phyloP scores from a whole-genome alignment of 306 rosid species.

The Prunus kanzakura region DNA sequence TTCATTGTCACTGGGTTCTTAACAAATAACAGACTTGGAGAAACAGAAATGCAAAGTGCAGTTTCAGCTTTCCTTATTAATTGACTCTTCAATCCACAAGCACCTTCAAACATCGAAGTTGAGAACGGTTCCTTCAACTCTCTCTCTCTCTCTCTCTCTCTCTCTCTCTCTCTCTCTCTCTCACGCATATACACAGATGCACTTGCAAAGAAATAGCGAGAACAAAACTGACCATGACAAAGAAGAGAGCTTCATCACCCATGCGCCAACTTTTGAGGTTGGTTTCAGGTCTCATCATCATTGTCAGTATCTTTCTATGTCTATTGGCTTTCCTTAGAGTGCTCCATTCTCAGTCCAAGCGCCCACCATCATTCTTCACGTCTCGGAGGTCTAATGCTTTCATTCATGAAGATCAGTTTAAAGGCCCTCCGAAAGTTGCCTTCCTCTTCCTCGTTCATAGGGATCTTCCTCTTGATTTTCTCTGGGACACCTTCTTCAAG shows the following conservation, averaged over 20 bases:
- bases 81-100: background rate
- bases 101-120: background rate
- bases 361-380: conserved; percentile 5
- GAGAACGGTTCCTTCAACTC: background rate
- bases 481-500: conserved; percentile 27
- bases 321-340: conserved; percentile 19
- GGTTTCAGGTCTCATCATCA: conserved; percentile 2
- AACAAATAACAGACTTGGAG: conserved; percentile 6
- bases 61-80: background rate
- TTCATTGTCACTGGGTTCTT: background rate
- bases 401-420: background rate
- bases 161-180: background rate
- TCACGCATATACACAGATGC: background rate
- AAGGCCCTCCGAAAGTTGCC: conserved; percentile 27
- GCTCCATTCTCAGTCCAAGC: conserved; percentile 19
- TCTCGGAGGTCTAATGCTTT: background rate
- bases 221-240: conserved; percentile 13
- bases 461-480: conserved; percentile 29
- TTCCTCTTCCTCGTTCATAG: conserved; percentile 11
- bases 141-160: background rate
- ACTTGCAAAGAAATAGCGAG: background rate
- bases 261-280: background rate
- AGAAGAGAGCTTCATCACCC: conserved; percentile 20
- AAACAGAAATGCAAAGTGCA: conserved; percentile 8
- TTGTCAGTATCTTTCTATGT: conserved; percentile 3